Evolutionary conservation across 352 stramenopile genomes (phyloP).

Genomic region (Peronospora destructor): DNA sequence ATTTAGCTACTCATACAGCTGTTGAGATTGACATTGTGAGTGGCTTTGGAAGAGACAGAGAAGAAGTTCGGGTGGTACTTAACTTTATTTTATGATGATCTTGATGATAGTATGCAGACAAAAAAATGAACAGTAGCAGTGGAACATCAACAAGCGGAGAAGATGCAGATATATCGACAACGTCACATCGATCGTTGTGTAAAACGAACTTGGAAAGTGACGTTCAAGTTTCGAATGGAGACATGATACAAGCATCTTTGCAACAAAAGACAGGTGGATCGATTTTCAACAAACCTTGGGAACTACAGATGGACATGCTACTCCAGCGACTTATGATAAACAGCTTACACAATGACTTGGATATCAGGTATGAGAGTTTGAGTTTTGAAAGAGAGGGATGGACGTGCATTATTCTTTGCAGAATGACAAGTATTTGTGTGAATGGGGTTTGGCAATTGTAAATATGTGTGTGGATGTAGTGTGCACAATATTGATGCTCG

Average conservation of each 20-base stretch:
- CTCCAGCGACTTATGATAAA: slow-evolving; percentile 82
- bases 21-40: slow-evolving; percentile 44
- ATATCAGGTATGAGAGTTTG: slow-evolving; percentile 56
- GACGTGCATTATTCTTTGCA: slow-evolving; percentile 9
- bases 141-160: slow-evolving; percentile 20
- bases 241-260: background rate
- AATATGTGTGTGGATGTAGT: slow-evolving; percentile 15
- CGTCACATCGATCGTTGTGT: slow-evolving; percentile 11
- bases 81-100: background rate
- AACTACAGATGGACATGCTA: slow-evolving; percentile 80
- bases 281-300: slow-evolving; percentile 53
- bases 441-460: too few species aligned
- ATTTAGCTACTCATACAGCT: slow-evolving; percentile 72
- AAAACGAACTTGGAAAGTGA: slow-evolving; percentile 23
- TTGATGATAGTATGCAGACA: slow-evolving; percentile 12
- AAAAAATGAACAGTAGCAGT: slow-evolving; percentile 18
- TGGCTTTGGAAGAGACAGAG: slow-evolving; percentile 1
- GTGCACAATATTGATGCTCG: slow-evolving; percentile 72
- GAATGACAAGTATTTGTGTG: background rate
- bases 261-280: slow-evolving; percentile 8
- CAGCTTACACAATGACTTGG: slow-evolving; percentile 58
- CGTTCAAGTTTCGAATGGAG: background rate
- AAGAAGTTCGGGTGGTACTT: background rate
- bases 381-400: slow-evolving; percentile 1
- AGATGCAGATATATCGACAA: slow-evolving; percentile 29